These are phyloP conservation scores for Aspergillus udagawae DNA, from an alignment of 2,329 filamentous ascomycete genomes.

Conservation along the genomic window DNA sequence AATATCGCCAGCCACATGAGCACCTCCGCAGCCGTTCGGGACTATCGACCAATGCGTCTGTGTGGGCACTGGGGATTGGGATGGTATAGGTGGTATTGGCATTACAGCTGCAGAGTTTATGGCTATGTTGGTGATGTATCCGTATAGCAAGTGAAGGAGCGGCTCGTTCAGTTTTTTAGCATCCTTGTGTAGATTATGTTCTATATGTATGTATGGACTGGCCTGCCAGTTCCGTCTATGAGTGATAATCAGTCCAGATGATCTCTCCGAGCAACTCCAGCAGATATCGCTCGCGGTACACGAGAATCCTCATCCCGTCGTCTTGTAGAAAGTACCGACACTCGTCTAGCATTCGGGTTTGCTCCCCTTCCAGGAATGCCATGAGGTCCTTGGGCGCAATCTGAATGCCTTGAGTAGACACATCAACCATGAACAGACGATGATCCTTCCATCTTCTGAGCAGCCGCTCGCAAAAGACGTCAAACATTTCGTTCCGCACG, in stretches of 20 bases:
- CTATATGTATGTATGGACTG: neutral
- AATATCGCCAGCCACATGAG: too few species aligned
- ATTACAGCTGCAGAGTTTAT: too few species aligned
- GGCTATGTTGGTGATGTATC: too few species aligned
- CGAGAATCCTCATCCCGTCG: constrained; percentile 8
- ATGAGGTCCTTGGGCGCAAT: neutral
- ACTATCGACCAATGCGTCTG: too few species aligned
- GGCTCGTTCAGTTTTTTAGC: constrained; percentile 41
- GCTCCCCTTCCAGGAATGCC: neutral
- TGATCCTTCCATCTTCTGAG: neutral
- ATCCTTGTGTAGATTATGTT: neutral
- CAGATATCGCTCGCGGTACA: constrained; percentile 12
- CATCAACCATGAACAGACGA: neutral
- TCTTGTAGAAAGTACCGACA: constrained; percentile 8
- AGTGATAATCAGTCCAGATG: neutral
- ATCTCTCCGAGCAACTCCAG: constrained; percentile 2
- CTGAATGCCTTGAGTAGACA: neutral
- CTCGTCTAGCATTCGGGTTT: constrained; percentile 1
- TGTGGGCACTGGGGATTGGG: too few species aligned
- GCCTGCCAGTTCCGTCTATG: neutral
- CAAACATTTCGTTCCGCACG: neutral
- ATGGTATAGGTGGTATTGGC: too few species aligned
- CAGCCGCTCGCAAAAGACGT: neutral
- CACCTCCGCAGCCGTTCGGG: too few species aligned
- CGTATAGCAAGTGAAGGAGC: constrained; percentile 21